Evolutionary conservation across 345 rosid species (phyloP).

Genomic region (Lumnitzera littorea): DNA sequence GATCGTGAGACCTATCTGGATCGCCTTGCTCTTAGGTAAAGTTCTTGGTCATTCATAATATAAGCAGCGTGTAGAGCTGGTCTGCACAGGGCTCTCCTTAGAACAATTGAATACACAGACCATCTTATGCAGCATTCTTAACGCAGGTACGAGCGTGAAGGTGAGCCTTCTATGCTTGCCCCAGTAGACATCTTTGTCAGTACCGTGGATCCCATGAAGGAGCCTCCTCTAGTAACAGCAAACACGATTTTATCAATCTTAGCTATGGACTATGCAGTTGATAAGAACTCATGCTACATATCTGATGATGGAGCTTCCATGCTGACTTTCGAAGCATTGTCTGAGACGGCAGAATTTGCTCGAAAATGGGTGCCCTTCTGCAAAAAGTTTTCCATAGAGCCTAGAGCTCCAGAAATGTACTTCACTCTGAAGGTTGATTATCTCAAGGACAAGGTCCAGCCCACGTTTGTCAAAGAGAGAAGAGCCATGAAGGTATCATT

Average conservation of each 20-base stretch:
- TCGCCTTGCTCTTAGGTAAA: constrained; percentile 30
- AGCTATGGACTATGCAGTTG: constrained; percentile 94
- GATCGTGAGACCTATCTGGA: constrained; percentile 94
- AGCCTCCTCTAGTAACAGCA: constrained; percentile 92
- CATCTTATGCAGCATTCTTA: constrained; percentile 3
- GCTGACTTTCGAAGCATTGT: constrained; percentile 82
- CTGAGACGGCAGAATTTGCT: constrained; percentile 79
- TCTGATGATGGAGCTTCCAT: constrained; percentile 97
- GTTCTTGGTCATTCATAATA: background rate
- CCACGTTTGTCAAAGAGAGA: constrained; percentile 88
- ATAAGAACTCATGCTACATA: constrained; percentile 88
- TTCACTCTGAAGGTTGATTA: constrained; percentile 76
- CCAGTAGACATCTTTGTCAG: constrained; percentile 89
- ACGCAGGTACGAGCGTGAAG: constrained; percentile 77
- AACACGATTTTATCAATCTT: constrained; percentile 84
- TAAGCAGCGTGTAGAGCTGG: no score
- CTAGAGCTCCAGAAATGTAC: constrained; percentile 76
- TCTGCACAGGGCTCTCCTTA: no score
- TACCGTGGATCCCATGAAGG: constrained; percentile 99
- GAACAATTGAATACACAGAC: no score
- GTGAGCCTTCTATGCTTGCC: constrained; percentile 79
- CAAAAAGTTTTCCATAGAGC: constrained; percentile 61
- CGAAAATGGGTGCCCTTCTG: constrained; percentile 90
- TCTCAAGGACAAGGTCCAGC: constrained; percentile 95
- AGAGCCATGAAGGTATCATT: constrained; percentile 86